Evolutionary conservation across 805 yeast species (phyloP).

Genomic region (Saturnispora hagleri): DNA sequence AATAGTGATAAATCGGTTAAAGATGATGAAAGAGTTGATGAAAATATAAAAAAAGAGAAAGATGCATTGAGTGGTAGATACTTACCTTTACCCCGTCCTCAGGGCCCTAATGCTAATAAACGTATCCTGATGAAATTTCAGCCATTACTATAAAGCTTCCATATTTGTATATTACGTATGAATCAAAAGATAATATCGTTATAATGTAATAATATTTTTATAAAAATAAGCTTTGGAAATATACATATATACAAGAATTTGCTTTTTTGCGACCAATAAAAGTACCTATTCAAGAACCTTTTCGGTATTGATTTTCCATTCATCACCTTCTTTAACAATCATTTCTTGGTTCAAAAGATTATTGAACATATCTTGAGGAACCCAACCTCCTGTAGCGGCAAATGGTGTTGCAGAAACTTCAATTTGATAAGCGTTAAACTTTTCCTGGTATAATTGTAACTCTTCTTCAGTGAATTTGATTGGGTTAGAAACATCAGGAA

Average conservation of each 20-base stretch:
- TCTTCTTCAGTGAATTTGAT: constrained; percentile 49
- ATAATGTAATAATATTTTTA: not conserved
- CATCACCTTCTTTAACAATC: constrained; percentile 45
- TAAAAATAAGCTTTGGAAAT: not conserved
- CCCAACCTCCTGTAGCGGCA: constrained; percentile 89
- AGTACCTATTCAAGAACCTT: constrained; percentile 14
- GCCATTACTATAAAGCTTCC: constrained; percentile 18
- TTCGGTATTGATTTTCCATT: constrained; percentile 32
- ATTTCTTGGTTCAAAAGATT: constrained; percentile 59
- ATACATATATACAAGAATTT: not conserved
- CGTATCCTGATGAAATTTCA: constrained; percentile 23
- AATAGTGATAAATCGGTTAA: not conserved
- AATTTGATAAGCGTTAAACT: constrained; percentile 58
- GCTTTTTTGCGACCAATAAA: not conserved
- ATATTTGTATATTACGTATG: not conserved
- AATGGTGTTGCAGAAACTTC: constrained; percentile 67
- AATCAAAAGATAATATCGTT: not conserved
- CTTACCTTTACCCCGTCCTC: constrained; percentile 12
- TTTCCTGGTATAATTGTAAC: constrained; percentile 46
- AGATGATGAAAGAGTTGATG: not conserved
- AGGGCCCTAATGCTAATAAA: constrained; percentile 7
- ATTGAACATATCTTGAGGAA: constrained; percentile 88
- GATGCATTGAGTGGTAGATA: constrained; percentile 10
- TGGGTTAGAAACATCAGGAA: constrained; percentile 46
- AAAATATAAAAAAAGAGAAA: not conserved